Evolutionary conservation across 495 filamentous ascomycete genomes (phyloP), one percentile per base, ranked within the genome.

Genomic region (Aspergillus affinis): DNA sequence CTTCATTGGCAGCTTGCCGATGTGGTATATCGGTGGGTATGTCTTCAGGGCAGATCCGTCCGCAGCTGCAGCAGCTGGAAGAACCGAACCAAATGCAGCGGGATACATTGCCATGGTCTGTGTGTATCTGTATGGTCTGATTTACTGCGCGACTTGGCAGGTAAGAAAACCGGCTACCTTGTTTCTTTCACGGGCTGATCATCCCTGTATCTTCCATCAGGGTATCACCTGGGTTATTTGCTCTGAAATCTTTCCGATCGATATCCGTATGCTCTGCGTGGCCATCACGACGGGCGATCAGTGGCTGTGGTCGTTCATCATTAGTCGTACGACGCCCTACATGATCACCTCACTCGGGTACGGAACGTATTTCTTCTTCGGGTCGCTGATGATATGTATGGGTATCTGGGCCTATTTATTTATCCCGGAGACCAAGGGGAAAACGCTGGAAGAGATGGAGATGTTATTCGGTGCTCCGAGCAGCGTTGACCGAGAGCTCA

Each of bases 351-450:
- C 70, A 18, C 74, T 79, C 56, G 67, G 75, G 0, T 80, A 78
- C 20, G 84, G 84, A 2, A 85, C 82, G 1, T 80, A 75, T 60
- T 65, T 75, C 27, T 76, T 80, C 64, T 78, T 77, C 55, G 75
- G 65, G 2, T 53, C 52, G 3, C 65, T 69, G 4, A 72, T 74
- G 57, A 51, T 75, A 3, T 50, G 72, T 15, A 82, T 81, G 32
- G 79, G 79, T 0, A 15, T 79, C 1, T 82, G 82, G 78, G 83
- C 84, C 6, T 85, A 75, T 69, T 79, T 86, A 57, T 82, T 78
- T 45, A 76, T 88, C 0, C 86, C 86, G 3, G 87, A 89, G 72
- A 90, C 85, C 0, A 81, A 79, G 6, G 81, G 83, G 0, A 63
- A 75, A 45, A 71, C 72, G 57, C 64, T 81, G 8, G 79, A 81